Evolutionary conservation across 129 eudicot species (phyloP).

Genomic region (Smallanthus sonchifolius): DNA sequence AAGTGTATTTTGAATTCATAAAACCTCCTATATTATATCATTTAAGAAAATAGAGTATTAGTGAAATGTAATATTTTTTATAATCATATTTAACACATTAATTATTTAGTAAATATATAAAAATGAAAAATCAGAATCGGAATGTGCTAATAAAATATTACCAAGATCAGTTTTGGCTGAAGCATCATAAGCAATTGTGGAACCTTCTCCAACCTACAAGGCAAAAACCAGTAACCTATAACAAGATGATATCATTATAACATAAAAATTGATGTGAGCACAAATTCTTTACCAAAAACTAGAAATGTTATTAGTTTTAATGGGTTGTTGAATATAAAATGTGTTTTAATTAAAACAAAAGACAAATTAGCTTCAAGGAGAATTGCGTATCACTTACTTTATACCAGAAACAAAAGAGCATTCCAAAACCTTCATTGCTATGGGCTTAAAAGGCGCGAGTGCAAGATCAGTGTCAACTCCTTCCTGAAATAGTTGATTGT

Average conservation of each 20-base stretch:
- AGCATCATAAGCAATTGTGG: conserved; percentile 56
- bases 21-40: background rate
- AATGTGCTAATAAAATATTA: conserved; percentile 9
- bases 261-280: no score
- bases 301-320: background rate
- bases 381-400: conserved; percentile 37
- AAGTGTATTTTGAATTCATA: background rate
- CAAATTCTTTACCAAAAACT: no score
- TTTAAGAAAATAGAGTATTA: background rate
- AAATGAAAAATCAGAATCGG: no score
- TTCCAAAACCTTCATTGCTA: conserved; percentile 88
- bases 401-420: conserved; percentile 81
- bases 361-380: background rate
- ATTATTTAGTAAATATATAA: background rate
- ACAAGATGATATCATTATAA: background rate
- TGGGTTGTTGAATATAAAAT: background rate
- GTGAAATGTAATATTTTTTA: background rate
- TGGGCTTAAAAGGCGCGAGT: conserved; percentile 76
- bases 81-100: background rate
- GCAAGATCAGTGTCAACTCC: conserved; percentile 60
- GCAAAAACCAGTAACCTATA: conserved; percentile 11
- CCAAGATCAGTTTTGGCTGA: conserved; percentile 72
- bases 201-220: conserved; percentile 55
- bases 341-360: background rate
- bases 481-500: conserved; percentile 40